These are phyloP conservation scores for Neofusicoccum laricinum DNA, from an alignment of 2,329 filamentous ascomycete genomes.

Conservation along the genomic window DNA sequence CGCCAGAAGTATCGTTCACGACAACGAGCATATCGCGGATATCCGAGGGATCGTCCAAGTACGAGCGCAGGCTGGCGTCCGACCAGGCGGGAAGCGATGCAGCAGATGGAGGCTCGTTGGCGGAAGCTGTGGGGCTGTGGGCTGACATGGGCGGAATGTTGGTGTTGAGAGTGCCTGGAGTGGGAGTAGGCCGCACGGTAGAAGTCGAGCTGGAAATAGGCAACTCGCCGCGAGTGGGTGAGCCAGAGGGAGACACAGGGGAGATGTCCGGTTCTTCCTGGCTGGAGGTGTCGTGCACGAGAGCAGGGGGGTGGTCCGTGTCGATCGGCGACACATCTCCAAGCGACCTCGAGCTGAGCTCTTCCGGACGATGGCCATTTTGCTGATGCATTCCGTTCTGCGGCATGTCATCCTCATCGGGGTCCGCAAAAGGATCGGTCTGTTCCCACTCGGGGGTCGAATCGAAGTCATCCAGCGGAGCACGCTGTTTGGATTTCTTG, in stretches of 20 bases:
- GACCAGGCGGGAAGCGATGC: constrained; percentile 70
- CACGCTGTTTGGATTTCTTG: constrained; percentile 58
- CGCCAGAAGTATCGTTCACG: constrained; percentile 86
- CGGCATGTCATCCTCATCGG: constrained; percentile 30
- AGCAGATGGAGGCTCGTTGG: constrained; percentile 55
- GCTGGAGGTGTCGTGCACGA: constrained; percentile 69
- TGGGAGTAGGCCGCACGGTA: constrained; percentile 1
- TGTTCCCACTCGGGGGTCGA: constrained; percentile 51
- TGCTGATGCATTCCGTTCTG: constrained; percentile 21
- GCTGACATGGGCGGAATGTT: constrained; percentile 21
- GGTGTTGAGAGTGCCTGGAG: constrained; percentile 28
- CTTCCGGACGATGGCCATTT: constrained; percentile 3
- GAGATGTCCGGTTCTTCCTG: constrained; percentile 51
- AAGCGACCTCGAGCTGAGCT: constrained; percentile 8
- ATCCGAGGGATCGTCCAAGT: constrained; percentile 85
- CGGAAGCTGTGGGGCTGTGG: constrained; percentile 33
- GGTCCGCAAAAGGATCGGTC: constrained; percentile 43
- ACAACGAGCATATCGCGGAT: constrained; percentile 87
- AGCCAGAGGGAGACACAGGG: constrained; percentile 32
- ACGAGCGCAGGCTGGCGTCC: constrained; percentile 78
- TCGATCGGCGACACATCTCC: constrained; percentile 18
- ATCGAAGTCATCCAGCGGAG: constrained; percentile 70
- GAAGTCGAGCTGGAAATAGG: constrained; percentile 27
- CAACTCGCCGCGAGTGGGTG: not conserved
- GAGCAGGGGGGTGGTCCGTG: constrained; percentile 55